Base-by-base conservation (phyloP, 441 rosid species). In the Pelargonium citronellum region DNA sequence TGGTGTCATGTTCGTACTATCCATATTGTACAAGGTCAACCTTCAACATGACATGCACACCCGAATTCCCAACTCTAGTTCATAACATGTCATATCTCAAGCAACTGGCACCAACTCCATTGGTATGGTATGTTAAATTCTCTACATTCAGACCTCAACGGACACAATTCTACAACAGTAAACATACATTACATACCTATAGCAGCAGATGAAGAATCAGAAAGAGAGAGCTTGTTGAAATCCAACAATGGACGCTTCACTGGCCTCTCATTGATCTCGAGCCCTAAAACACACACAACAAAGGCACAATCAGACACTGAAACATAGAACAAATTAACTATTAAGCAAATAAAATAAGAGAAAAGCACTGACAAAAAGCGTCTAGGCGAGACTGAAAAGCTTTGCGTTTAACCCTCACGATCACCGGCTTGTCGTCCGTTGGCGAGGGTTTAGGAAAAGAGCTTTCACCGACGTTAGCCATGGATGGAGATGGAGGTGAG, bases 381-480 rank as follows among this genome's bases (percentile, higher is more conserved):
- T 87, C 92, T 46, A 91, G 84, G 2, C 70, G 76, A 66, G 84
- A 84, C 27, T 81, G 95, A 72, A 75, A 72, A 0, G 80, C 75
- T 80, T 93, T 91, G 71, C 96, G 90, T 79, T 93, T 93, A 76
- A 91, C 95, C 82, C 98, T 86, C 74, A 91, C 96, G 61, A 93
- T 70, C 27, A 93, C 86, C 0, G 96, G 97, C 84, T 83, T 93
- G 19, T 80, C 85, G 9, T 1, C 71, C 41, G 44, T 62, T 58
- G 78, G 37, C 2, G 74, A 75, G 10, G 55, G 70, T 16, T 63
- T 17, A 58, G 72, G 12, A 4, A 73, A 79, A 27, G 91, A 85
- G 81, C 83, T 76, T 75, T 80, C 90, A 17, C 83, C 81, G 5
- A 7, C 44, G 0, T 58, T 53, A 53, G 81, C 87, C 96, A 90